A percentile compares a stretch with the other conserved stretches of the same genome.
Conservation (phyloP, 257 asterid genomes). For the Salvia hispanica region DNA sequence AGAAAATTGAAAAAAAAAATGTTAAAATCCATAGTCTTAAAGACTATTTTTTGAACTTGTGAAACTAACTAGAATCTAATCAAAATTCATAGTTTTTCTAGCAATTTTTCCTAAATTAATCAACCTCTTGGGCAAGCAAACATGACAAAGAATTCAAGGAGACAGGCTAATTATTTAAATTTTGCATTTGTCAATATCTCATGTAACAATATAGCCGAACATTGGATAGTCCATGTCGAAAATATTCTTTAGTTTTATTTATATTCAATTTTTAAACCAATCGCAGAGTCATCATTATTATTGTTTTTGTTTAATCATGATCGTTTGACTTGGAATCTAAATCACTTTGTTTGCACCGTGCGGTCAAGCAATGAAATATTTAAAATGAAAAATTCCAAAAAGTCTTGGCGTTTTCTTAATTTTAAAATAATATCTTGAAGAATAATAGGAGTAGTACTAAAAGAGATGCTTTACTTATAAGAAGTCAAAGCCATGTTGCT, state of each 20-base stretch:
- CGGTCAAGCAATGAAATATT: neutral
- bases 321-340: conserved; percentile 19
- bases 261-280: neutral
- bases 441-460: too few relatives aligned
- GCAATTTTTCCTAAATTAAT: too few relatives aligned
- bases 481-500: neutral
- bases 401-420: conserved; percentile 4
- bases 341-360: neutral
- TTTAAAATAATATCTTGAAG: too few relatives aligned
- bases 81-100: too few relatives aligned
- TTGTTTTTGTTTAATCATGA: neutral
- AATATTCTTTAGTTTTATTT: neutral
- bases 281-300: neutral
- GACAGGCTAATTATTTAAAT: neutral
- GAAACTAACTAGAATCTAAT: too few relatives aligned
- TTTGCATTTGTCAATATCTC: conserved; percentile 12
- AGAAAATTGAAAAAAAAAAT: too few relatives aligned
- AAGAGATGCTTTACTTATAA: neutral
- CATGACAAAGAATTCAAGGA: neutral
- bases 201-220: neutral
- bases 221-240: neutral
- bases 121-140: neutral
- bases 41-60: too few relatives aligned
- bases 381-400: neutral
- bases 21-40: too few relatives aligned